Percentiles rank a stretch among this genome's conserved stretches.
Conservation (phyloP, 257 asterid species). For the Solanum chilense region DNA sequence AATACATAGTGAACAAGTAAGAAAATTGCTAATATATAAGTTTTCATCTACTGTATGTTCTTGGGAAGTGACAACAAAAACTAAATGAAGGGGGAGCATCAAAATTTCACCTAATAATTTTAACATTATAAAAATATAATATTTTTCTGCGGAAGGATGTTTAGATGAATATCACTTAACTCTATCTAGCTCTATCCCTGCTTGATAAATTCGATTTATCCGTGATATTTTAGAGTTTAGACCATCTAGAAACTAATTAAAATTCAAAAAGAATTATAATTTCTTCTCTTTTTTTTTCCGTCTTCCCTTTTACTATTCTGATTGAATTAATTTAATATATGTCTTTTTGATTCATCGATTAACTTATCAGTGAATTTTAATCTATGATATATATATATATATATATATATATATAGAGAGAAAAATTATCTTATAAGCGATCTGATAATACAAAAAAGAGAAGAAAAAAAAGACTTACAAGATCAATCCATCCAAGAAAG, state of each 20-base stretch:
- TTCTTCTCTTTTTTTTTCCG: background rate
- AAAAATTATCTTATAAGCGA: background rate
- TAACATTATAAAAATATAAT: background rate
- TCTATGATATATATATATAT: background rate
- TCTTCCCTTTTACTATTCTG: background rate
- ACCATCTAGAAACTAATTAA: background rate
- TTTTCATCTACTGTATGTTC: background rate
- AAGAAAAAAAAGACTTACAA: slow-evolving; percentile 2
- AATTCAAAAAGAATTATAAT: background rate
- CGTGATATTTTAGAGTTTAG: background rate
- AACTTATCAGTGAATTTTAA: background rate
- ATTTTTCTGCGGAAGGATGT: background rate
- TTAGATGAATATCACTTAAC: background rate
- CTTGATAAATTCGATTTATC: background rate
- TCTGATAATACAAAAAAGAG: background rate
- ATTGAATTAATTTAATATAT: background rate
- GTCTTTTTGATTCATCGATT: background rate
- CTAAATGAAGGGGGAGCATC: background rate
- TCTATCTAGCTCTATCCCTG: background rate
- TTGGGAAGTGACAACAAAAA: background rate
- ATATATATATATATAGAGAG: background rate
- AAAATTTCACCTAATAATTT: background rate
- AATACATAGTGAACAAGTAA: background rate
- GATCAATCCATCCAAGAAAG: slow-evolving; percentile 1
- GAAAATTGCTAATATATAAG: background rate